Evolutionary conservation across 768 basidiomycete genomes (phyloP).

Genomic region (Russula griseocarnosa): DNA sequence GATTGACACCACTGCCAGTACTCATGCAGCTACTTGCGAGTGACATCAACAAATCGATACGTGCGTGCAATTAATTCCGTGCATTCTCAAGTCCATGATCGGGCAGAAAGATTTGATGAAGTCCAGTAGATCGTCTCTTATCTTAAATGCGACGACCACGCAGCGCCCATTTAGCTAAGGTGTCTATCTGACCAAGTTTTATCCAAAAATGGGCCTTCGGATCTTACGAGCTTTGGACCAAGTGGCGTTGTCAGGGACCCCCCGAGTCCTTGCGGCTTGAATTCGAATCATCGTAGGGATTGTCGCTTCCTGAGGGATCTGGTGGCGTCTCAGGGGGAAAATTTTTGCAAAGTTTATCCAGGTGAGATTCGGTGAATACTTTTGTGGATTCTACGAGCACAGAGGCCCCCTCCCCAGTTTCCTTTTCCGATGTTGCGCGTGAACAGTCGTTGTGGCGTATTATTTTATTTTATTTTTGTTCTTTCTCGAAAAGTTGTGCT

Average conservation of each 20-base stretch:
- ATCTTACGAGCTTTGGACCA: neutral
- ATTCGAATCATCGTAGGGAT: neutral
- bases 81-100: no score
- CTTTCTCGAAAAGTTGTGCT: neutral
- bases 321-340: neutral
- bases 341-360: neutral
- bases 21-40: neutral
- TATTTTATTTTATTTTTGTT: neutral
- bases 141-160: no score
- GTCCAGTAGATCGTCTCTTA: neutral
- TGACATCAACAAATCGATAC: neutral
- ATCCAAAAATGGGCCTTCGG: neutral
- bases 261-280: neutral
- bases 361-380: neutral
- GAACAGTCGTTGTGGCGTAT: neutral
- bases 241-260: neutral
- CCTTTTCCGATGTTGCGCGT: neutral
- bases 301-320: neutral
- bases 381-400: neutral
- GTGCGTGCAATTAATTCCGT: no score
- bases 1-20: neutral
- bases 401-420: neutral
- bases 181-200: neutral
- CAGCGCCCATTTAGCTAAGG: neutral
- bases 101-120: neutral